A percentile compares a stretch with the other conserved stretches of the same genome.
Evolutionary conservation across 257 asterid species (phyloP).

Genomic region (Plantago major): DNA sequence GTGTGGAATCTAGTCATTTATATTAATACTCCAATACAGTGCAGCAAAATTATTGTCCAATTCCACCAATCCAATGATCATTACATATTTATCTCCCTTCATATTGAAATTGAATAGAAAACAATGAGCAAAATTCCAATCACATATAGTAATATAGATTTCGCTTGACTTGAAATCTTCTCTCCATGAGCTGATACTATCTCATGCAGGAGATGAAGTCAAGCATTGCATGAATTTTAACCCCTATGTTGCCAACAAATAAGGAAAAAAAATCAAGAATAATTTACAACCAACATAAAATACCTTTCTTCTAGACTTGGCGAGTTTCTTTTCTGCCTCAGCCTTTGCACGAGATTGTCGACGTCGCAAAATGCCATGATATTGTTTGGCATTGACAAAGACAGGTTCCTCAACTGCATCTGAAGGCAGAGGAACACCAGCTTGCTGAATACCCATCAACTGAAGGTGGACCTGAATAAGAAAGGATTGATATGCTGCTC

Average conservation of each 20-base stretch:
- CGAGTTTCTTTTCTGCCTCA: conserved; percentile 71
- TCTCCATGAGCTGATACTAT: too few species aligned
- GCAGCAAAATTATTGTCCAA: neutral
- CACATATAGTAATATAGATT: neutral
- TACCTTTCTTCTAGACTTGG: conserved; percentile 75
- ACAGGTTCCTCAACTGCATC: conserved; percentile 94
- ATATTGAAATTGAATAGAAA: too few species aligned
- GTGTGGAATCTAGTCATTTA: too few species aligned
- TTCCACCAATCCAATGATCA: neutral
- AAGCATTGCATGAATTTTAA: too few species aligned
- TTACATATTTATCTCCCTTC: too few species aligned
- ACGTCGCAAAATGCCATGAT: conserved; percentile 89
- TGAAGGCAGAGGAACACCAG: conserved; percentile 83
- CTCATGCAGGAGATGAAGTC: too few species aligned
- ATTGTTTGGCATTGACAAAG: conserved; percentile 94
- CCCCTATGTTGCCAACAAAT: too few species aligned
- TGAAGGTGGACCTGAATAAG: conserved; percentile 70
- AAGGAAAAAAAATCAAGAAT: too few species aligned
- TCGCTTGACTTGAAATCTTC: neutral
- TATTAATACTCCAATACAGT: too few species aligned
- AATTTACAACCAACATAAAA: neutral
- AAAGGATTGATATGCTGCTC: neutral
- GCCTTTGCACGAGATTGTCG: conserved; percentile 96
- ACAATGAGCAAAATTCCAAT: neutral
- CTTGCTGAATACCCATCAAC: conserved; percentile 91